Evolutionary conservation across 139 green algal genomes (phyloP), one percentile per base, ranked within the genome.

Genomic region (Astrephomene gubernaculifera): DNA sequence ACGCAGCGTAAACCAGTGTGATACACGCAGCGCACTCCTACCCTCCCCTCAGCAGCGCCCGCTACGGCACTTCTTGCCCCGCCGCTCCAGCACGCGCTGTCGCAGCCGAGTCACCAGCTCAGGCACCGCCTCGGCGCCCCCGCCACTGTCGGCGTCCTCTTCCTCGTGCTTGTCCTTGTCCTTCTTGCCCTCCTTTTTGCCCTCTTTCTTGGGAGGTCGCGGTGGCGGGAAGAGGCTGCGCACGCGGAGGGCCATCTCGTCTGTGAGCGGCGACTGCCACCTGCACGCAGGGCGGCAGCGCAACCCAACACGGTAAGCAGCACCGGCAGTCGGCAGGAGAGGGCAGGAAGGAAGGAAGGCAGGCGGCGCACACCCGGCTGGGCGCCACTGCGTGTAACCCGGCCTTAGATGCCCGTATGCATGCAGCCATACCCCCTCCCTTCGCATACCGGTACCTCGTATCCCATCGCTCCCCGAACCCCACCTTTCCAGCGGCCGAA

Each of bases 401-500:
- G n/a, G n/a, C n/a, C n/a, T n/a, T n/a, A n/a, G n/a, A n/a, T n/a
- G n/a, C n/a, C n/a, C n/a, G n/a, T n/a, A n/a, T n/a, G n/a, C n/a
- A n/a, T n/a, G n/a, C n/a, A n/a, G n/a, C n/a, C n/a, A n/a, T n/a
- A n/a, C n/a, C n/a, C n/a, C n/a, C n/a, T 57, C 17, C 49, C 49
- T 57, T 12, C 49, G 12, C 12, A 57, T 12, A 57, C 49, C 12
- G 49, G 49, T 57, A 45, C n/a, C n/a, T n/a, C n/a, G n/a, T n/a
- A 1, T 36, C 9, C 9, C 36, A 12, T 35, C 41, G 39, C 68
- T 8, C 1, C 41, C 79, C 79, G 24, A 36, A 86, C n/a, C n/a
- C n/a, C n/a, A n/a, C 79, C 79, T 76, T 0, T 86, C 79, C 35
- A 86, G 65, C 27, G 79, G 79, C 67, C 36, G 44, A 8, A 86